Evolutionary conservation across 2,329 filamentous ascomycete species (phyloP).

Genomic region (Talaromyces sp.): DNA sequence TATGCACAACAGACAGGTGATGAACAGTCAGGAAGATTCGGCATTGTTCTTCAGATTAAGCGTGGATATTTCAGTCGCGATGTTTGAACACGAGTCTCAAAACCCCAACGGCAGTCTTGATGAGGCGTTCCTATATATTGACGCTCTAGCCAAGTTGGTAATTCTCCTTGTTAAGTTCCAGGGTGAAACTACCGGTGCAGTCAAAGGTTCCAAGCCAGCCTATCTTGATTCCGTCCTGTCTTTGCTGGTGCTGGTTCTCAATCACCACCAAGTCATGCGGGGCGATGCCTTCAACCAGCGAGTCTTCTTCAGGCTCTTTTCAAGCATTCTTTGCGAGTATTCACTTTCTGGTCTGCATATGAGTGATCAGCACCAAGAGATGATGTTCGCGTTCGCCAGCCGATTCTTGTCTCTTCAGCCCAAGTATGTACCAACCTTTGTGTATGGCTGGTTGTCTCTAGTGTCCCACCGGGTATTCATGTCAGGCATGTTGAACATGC

Average conservation of each 20-base stretch:
- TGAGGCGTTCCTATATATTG: conserved; percentile 62
- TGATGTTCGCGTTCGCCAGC: conserved; percentile 68
- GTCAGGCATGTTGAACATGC: conserved; percentile 67
- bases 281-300: conserved; percentile 81
- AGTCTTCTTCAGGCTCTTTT: conserved; percentile 87
- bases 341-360: conserved; percentile 57
- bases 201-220: conserved; percentile 60
- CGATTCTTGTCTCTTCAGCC: conserved; percentile 73
- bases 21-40: conserved; percentile 72
- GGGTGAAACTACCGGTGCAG: conserved; percentile 56
- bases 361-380: conserved; percentile 60
- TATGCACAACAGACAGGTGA: conserved; percentile 68
- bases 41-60: conserved; percentile 75
- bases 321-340: conserved; percentile 74
- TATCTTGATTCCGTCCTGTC: conserved; percentile 76
- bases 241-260: conserved; percentile 74
- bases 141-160: conserved; percentile 79
- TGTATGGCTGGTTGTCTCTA: conserved; percentile 78
- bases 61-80: conserved; percentile 72
- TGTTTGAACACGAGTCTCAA: conserved; percentile 69
- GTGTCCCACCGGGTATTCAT: conserved; percentile 82
- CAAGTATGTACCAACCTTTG: conserved; percentile 71
- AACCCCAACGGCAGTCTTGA: conserved; percentile 58
- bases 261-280: conserved; percentile 76
- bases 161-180: conserved; percentile 71